Evolutionary conservation across 2,329 filamentous ascomycete genomes (phyloP), one percentile per base, ranked within the genome.

Genomic region (Bipolaris oryzae): DNA sequence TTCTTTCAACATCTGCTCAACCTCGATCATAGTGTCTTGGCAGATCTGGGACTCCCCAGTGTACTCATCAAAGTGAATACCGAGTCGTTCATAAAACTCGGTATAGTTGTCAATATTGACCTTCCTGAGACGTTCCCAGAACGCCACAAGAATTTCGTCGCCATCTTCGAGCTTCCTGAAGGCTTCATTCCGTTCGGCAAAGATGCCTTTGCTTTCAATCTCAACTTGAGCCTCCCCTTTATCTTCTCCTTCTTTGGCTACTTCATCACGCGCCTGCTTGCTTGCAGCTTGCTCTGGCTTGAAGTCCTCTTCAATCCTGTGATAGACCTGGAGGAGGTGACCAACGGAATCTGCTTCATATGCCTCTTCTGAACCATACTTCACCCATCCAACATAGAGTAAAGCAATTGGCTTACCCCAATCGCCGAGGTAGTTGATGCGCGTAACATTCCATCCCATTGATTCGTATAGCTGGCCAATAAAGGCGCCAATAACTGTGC

Each of bases 1-100:
- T 16, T 88, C 84, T 55, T 83, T 82, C 75, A 93, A 81, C 62
- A 84, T 79, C 66, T 84, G 78, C 31, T 86, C 86, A 0, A 87
- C 81, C 55, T 82, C 80, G 43, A 84, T 82, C 87, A 93, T 92
- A 37, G 83, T 83, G 13, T 85, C 82, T 70, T 87, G 84, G 1
- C 82, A 81, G 2, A 92, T 88, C 73, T 90, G 86, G 45, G 87
- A 91, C 77, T 94, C 90, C 50, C 90, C 90, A 50, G 87, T 88
- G 74, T 88, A 85, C 28, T 87, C 83, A 69, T 91, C 88, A 65
- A 90, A 92, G 57, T 80, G 80, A 62, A 92, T 88, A 72, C 90
- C 89, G 48, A 91, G 80, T 41, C 87, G 84, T 41, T 86, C 84
- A 70, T 91, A 91, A 0, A 88, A 89, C 59, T 84, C 79, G 73